Evolutionary conservation across 345 rosid genomes (phyloP).

Genomic region (Gossypium ekmanianum): DNA sequence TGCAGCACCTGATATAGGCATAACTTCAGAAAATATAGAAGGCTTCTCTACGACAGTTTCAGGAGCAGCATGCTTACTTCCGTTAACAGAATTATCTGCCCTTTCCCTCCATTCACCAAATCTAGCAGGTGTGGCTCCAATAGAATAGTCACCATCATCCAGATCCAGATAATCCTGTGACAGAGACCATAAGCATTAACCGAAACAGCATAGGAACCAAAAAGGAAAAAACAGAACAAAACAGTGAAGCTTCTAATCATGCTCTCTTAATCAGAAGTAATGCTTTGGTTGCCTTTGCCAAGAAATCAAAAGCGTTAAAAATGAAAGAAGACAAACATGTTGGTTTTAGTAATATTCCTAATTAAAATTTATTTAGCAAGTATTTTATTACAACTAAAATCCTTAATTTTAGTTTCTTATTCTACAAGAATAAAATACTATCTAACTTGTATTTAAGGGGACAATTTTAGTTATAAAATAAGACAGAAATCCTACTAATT

Average conservation of each 20-base stretch:
- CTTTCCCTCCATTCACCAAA: slow-evolving; percentile 34
- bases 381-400: too few species aligned
- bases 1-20: slow-evolving; percentile 20
- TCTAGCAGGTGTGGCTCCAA: slow-evolving; percentile 28
- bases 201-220: too few species aligned
- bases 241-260: background rate
- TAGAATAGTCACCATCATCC: slow-evolving; percentile 53
- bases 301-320: too few species aligned
- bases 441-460: too few species aligned
- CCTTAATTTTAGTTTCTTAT: too few species aligned
- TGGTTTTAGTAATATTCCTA: too few species aligned
- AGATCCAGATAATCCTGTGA: slow-evolving; percentile 67
- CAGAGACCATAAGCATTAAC: background rate
- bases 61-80: slow-evolving; percentile 29
- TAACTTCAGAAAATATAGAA: slow-evolving; percentile 33
- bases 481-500: too few species aligned
- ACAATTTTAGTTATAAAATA: too few species aligned
- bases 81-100: slow-evolving; percentile 26
- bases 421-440: too few species aligned
- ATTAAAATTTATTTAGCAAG: too few species aligned
- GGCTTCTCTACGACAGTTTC: slow-evolving; percentile 32
- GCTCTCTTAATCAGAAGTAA: background rate
- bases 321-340: too few species aligned
- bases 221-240: background rate
- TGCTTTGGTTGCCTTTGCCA: too few species aligned